Conservation (phyloP, 2,329 filamentous ascomycete species). For the Amylocarpus encephaloides region DNA sequence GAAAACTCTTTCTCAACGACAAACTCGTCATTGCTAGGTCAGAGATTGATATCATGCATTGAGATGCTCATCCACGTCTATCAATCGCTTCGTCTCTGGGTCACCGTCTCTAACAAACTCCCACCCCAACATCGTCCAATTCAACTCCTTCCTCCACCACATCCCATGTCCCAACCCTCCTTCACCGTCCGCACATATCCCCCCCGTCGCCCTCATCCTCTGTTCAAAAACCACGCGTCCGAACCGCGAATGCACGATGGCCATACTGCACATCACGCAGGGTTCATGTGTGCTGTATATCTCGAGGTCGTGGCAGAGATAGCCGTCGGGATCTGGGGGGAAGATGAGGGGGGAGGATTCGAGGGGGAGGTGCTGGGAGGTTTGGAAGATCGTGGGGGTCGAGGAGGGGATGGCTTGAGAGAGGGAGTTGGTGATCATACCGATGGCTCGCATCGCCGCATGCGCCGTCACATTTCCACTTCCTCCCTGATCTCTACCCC, state of each 20-base stretch:
- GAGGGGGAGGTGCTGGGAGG: constrained; percentile 60
- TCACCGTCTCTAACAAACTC: constrained; percentile 35
- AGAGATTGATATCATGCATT: background rate
- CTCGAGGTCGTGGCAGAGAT: constrained; percentile 89
- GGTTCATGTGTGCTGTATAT: constrained; percentile 94
- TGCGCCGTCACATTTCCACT: constrained; percentile 77
- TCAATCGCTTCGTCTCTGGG: background rate
- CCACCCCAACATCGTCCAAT: constrained; percentile 81
- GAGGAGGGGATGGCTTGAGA: constrained; percentile 27
- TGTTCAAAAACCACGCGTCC: constrained; percentile 74
- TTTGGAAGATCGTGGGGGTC: constrained; percentile 53
- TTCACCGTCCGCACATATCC: constrained; percentile 69
- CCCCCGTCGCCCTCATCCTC: constrained; percentile 75
- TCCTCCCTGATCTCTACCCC: constrained; percentile 34
- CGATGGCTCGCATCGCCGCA: constrained; percentile 70
- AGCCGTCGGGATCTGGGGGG: constrained; percentile 65
- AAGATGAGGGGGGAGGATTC: constrained; percentile 44
- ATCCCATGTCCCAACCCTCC: constrained; percentile 58
- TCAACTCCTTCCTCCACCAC: constrained; percentile 70
- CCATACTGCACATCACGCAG: constrained; percentile 96
- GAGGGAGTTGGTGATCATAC: constrained; percentile 65
- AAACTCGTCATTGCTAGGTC: no score
- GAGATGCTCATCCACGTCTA: background rate
- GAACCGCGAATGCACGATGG: constrained; percentile 88
- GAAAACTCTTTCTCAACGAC: no score